Conservation (phyloP, 441 rosid genomes). For the Pelargonium hybrid region DNA sequence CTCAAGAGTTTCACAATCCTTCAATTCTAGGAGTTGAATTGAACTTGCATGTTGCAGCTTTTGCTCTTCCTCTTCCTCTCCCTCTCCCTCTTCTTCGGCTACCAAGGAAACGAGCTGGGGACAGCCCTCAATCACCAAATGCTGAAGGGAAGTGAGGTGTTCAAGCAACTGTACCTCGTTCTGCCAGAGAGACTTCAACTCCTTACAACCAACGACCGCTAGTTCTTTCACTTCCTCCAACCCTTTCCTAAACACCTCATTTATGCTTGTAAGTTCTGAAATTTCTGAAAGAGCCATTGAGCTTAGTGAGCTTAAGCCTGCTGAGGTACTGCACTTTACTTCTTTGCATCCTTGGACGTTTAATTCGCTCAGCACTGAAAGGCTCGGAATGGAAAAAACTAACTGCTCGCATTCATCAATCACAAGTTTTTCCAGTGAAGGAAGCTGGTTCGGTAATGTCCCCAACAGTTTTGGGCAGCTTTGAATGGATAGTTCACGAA, state of each 20-base stretch:
- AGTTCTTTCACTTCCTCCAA: slow-evolving; percentile 14
- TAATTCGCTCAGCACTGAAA: slow-evolving; percentile 2
- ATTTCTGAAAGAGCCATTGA: slow-evolving; percentile 11
- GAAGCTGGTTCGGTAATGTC: slow-evolving; percentile 8
- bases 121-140: slow-evolving; percentile 14
- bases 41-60: background rate
- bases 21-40: background rate
- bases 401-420: slow-evolving; percentile 9
- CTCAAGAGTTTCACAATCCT: slow-evolving; percentile 12
- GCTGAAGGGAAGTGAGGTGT: slow-evolving; percentile 11
- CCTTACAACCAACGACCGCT: slow-evolving; percentile 4
- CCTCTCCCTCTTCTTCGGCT: background rate
- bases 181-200: slow-evolving; percentile 11
- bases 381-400: slow-evolving; percentile 6
- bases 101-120: background rate
- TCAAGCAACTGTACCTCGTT: slow-evolving; percentile 6
- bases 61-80: background rate
- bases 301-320: background rate
- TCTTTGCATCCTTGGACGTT: slow-evolving; percentile 8
- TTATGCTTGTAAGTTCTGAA: slow-evolving; percentile 6
- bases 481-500: slow-evolving; percentile 13
- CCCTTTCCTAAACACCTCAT: slow-evolving; percentile 10
- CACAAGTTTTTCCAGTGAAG: slow-evolving; percentile 17
- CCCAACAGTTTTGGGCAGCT: slow-evolving; percentile 16
- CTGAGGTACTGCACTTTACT: background rate